These are phyloP conservation scores for Solanum phureja DNA, from an alignment of 257 asterid genomes.

Conservation along the genomic window DNA sequence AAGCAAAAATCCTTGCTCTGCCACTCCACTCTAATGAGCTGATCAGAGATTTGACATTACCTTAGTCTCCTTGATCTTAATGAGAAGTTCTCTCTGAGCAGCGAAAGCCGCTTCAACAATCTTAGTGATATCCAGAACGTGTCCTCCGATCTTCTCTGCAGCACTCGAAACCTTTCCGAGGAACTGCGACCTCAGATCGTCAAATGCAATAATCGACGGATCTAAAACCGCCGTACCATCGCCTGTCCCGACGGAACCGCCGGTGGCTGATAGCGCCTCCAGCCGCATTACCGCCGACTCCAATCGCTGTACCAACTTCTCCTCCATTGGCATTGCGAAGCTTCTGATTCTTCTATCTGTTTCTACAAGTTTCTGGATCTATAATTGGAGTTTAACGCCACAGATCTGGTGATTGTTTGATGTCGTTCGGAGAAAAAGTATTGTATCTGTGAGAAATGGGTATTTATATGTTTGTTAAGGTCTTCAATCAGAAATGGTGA, in stretches of 20 bases:
- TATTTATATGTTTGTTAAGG: background rate
- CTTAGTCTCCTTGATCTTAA: conserved; percentile 61
- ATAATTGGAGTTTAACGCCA: conserved; percentile 3
- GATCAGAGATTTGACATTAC: conserved; percentile 11
- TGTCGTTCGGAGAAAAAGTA: background rate
- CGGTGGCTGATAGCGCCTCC: conserved; percentile 50
- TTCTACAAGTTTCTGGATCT: background rate
- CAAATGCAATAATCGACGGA: conserved; percentile 79
- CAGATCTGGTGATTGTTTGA: conserved; percentile 23
- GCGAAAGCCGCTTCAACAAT: conserved; percentile 51
- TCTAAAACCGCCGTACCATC: conserved; percentile 47
- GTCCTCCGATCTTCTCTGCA: conserved; percentile 86
- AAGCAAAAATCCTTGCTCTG: background rate
- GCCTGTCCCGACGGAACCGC: conserved; percentile 25
- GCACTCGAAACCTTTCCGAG: conserved; percentile 47
- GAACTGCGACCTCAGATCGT: conserved; percentile 55
- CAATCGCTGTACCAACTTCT: conserved; percentile 62
- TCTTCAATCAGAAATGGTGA: conserved; percentile 1
- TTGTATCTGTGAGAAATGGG: background rate
- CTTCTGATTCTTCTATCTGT: background rate
- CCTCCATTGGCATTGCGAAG: conserved; percentile 65
- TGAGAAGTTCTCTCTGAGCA: conserved; percentile 71
- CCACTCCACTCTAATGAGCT: background rate
- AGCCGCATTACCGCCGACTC: conserved; percentile 88
- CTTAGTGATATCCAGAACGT: conserved; percentile 62